Conservation (phyloP, 371 early-diverging fungal species). For the Umbelopsis sp. region DNA sequence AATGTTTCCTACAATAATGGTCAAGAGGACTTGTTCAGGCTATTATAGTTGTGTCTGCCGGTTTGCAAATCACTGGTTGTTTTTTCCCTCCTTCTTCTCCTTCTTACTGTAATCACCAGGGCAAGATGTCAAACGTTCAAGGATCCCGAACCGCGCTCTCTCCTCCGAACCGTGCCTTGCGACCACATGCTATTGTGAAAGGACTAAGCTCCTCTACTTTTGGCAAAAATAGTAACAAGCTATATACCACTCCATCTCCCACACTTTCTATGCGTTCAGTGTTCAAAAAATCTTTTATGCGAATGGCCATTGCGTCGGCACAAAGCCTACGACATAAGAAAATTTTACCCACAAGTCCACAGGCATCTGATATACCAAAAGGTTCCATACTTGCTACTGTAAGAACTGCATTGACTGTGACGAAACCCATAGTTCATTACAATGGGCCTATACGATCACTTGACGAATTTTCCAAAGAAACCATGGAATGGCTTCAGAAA, state of each 20-base stretch:
- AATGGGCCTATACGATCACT: conserved; percentile 45
- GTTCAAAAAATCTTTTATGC: not conserved
- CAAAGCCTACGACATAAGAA: not conserved
- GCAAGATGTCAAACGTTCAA: not conserved
- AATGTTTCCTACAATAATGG: not conserved
- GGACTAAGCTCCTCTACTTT: not conserved
- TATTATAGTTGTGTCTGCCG: not conserved
- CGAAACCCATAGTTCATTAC: conserved; percentile 43
- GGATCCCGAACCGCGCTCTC: not conserved
- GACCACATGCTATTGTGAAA: not conserved
- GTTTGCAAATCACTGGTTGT: not conserved
- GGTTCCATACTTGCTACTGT: not conserved
- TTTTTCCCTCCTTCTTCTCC: not conserved
- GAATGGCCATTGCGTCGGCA: not conserved
- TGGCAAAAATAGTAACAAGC: not conserved
- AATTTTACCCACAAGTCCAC: conserved; percentile 1
- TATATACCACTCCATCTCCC: conserved; percentile 21
- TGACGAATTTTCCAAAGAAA: conserved; percentile 45
- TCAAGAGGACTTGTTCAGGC: not conserved
- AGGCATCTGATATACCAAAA: not conserved
- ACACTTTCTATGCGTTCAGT: conserved; percentile 31
- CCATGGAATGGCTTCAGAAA: conserved; percentile 38
- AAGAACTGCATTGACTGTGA: not conserved
- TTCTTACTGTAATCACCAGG: not conserved
- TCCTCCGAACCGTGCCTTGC: not conserved